Evolutionary conservation across 2,329 filamentous ascomycete species (phyloP).

Genomic region (Phaeosphaeria sp.): DNA sequence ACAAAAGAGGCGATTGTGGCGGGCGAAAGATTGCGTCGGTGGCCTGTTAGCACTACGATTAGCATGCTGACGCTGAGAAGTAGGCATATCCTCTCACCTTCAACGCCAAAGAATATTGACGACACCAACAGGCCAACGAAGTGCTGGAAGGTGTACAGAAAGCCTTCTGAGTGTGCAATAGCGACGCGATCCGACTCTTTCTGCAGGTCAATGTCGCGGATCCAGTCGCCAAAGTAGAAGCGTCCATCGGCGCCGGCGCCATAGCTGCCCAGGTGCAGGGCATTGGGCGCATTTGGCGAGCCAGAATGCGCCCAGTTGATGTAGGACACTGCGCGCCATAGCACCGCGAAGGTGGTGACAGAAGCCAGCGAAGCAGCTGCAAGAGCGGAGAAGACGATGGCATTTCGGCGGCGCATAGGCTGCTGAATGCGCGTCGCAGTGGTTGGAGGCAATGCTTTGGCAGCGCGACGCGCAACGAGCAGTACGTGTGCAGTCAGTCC

Average conservation of each 20-base stretch:
- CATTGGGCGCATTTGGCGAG: constrained; percentile 51
- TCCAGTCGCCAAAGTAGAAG: constrained; percentile 59
- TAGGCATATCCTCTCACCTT: constrained; percentile 58
- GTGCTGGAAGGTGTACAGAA: constrained; percentile 70
- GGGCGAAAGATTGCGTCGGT: constrained; percentile 62
- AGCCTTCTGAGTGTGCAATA: constrained; percentile 61
- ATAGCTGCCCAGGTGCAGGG: constrained; percentile 49
- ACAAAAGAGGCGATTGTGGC: constrained; percentile 61
- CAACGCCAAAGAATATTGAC: constrained; percentile 64
- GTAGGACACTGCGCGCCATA: constrained; percentile 58
- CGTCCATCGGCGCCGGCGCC: constrained; percentile 41
- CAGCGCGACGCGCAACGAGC: constrained; percentile 38
- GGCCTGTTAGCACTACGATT: constrained; percentile 36
- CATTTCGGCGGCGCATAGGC: constrained; percentile 38
- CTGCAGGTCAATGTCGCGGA: constrained; percentile 61
- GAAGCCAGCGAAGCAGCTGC: constrained; percentile 55
- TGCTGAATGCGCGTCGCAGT: constrained; percentile 43
- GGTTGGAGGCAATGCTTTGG: constrained; percentile 41
- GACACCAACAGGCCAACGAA: constrained; percentile 63
- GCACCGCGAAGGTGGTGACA: constrained; percentile 54
- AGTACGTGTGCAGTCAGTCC: constrained; percentile 39
- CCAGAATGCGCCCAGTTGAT: constrained; percentile 57
- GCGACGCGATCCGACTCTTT: constrained; percentile 63
- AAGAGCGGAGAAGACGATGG: constrained; percentile 53
- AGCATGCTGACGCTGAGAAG: neutral